phyloP scores from a whole-genome alignment of 768 basidiomycete genomes.

The Agaricus blazei region DNA sequence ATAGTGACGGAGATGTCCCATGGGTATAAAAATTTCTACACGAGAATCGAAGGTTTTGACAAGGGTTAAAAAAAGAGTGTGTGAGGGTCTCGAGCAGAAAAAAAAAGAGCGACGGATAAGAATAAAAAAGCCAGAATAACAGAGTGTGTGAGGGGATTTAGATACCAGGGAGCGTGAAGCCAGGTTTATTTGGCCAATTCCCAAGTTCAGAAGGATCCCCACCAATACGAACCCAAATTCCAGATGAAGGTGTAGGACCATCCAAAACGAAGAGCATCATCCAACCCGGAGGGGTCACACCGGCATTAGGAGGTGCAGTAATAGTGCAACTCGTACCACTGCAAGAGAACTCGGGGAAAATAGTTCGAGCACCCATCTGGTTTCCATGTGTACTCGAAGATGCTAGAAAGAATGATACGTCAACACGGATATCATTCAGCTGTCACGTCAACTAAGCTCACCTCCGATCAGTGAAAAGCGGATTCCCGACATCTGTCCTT shows the following conservation, averaged over 20 bases:
- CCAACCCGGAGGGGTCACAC: slow-evolving; percentile 72
- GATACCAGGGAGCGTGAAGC: slow-evolving; percentile 64
- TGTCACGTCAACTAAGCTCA: slow-evolving; percentile 21
- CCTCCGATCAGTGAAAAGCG: slow-evolving; percentile 62
- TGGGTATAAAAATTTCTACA: no score
- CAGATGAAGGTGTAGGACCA: slow-evolving; percentile 73
- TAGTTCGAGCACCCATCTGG: slow-evolving; percentile 63
- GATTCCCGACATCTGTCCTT: slow-evolving; percentile 40
- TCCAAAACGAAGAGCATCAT: slow-evolving; percentile 73
- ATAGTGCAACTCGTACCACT: slow-evolving; percentile 71
- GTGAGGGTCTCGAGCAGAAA: no score
- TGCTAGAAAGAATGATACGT: slow-evolving; percentile 30
- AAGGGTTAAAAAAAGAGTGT: no score
- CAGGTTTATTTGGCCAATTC: slow-evolving; percentile 68
- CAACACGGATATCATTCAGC: not conserved
- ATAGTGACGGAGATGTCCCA: no score
- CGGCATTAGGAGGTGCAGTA: slow-evolving; percentile 66
- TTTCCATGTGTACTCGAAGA: slow-evolving; percentile 78
- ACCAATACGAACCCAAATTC: slow-evolving; percentile 73
- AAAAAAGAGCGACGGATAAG: no score
- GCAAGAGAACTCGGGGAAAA: slow-evolving; percentile 73
- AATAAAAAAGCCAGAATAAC: not conserved
- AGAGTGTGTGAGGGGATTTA: slow-evolving; percentile 3
- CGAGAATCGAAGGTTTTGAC: no score
- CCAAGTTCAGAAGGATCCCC: slow-evolving; percentile 68